Conservation (phyloP, 352 stramenopile species). For the Saprolegnia parasitica region DNA sequence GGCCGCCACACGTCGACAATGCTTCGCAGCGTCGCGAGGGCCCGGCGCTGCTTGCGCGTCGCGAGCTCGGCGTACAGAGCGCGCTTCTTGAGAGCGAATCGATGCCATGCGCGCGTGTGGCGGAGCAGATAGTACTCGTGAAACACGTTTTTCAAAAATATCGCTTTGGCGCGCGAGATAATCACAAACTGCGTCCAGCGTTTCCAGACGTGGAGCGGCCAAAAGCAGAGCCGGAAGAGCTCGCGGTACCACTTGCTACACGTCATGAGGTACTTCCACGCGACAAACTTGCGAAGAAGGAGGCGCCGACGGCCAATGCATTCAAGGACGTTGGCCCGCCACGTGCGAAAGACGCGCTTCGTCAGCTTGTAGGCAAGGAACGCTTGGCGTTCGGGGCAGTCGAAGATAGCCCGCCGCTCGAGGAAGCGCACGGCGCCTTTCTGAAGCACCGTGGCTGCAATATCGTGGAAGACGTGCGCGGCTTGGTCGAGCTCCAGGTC, state of each 20-base stretch:
- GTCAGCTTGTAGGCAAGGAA: conserved; percentile 57
- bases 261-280: conserved; percentile 52
- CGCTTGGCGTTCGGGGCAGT: conserved; percentile 54
- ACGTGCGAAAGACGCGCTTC: conserved; percentile 49
- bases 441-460: conserved; percentile 48
- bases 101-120: conserved; percentile 48
- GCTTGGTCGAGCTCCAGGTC: conserved; percentile 40
- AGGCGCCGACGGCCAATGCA: conserved; percentile 36
- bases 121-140: conserved; percentile 52
- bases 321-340: conserved; percentile 45
- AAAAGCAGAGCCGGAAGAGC: conserved; percentile 64
- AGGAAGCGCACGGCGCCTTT: conserved; percentile 41
- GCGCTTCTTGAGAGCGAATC: conserved; percentile 24
- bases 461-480: conserved; percentile 51
- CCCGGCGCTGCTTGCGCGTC: conserved; percentile 31
- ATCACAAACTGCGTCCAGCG: conserved; percentile 63
- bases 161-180: conserved; percentile 52
- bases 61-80: conserved; percentile 30
- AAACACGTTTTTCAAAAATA: conserved; percentile 52
- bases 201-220: conserved; percentile 81
- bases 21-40: conserved; percentile 16
- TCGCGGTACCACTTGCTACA: conserved; percentile 47
- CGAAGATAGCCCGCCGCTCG: conserved; percentile 39
- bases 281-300: conserved; percentile 57
- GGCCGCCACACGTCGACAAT: conserved; percentile 42